phyloP scores from a whole-genome alignment of 768 basidiomycete species.

The Tricholoma sp. region DNA sequence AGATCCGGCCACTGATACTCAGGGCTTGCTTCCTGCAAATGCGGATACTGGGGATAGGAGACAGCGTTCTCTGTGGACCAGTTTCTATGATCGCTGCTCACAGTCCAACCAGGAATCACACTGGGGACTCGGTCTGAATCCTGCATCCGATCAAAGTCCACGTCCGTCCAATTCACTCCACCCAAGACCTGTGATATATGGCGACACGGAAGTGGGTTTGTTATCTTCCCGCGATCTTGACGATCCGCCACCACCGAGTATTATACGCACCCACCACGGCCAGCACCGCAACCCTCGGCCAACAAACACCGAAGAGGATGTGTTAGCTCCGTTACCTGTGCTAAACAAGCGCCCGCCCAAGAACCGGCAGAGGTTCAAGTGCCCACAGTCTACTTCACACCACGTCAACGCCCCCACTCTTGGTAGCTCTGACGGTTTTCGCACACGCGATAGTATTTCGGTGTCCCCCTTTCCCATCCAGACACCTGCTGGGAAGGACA shows the following conservation, averaged over 20 bases:
- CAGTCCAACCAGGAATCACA: constrained; percentile 40
- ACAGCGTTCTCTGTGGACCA: constrained; percentile 55
- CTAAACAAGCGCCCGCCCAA: constrained; percentile 9
- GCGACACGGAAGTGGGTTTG: constrained; percentile 8
- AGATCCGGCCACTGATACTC: constrained; percentile 1
- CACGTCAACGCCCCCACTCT: background rate
- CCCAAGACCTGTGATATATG: background rate
- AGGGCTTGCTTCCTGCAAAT: constrained; percentile 8
- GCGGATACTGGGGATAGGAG: constrained; percentile 15
- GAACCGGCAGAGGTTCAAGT: background rate
- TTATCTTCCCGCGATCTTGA: constrained; percentile 21
- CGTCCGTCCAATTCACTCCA: background rate
- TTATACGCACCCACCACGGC: constrained; percentile 16
- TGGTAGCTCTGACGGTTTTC: background rate
- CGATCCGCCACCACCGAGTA: constrained; percentile 35
- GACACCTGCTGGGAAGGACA: background rate
- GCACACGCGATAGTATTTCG: background rate
- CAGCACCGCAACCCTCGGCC: constrained; percentile 7
- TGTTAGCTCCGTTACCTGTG: constrained; percentile 13
- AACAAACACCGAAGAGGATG: constrained; percentile 2
- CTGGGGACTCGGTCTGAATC: background rate
- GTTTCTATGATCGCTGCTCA: constrained; percentile 34
- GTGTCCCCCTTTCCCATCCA: background rate
- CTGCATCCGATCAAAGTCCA: background rate
- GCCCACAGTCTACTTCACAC: background rate